Conservation (phyloP, 495 filamentous ascomycete species). For the Hypoxylon fuscum region DNA sequence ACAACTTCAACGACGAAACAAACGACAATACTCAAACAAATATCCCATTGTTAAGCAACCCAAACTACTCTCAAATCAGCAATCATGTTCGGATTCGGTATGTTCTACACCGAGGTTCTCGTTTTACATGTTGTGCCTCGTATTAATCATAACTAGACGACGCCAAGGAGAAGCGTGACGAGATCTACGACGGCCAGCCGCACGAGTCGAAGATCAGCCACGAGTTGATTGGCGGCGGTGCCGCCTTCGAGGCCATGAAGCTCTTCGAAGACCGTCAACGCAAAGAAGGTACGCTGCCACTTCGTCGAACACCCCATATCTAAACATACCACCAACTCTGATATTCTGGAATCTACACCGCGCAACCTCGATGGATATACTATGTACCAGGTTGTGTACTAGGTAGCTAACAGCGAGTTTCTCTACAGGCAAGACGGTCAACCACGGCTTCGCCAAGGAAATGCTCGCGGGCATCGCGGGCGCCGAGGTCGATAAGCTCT, state of each 20-base stretch:
- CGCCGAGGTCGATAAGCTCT: constrained; percentile 79
- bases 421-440: constrained; percentile 69
- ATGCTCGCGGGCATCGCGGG: constrained; percentile 74
- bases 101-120: constrained; percentile 6
- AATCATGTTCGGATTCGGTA: constrained; percentile 55
- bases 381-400: not conserved
- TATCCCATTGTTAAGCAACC: too few species aligned
- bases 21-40: not conserved
- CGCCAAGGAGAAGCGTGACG: constrained; percentile 63
- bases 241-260: constrained; percentile 83
- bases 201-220: constrained; percentile 74
- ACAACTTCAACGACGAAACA: constrained; percentile 12
- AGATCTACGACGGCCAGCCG: constrained; percentile 62
- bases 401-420: not conserved
- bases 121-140: not conserved
- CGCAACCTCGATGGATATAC: not conserved
- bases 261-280: constrained; percentile 80
- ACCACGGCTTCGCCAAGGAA: constrained; percentile 82
- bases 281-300: constrained; percentile 64
- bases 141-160: constrained; percentile 39
- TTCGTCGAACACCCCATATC: not conserved
- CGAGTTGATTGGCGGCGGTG: constrained; percentile 78
- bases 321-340: too few species aligned
- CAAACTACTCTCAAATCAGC: too few species aligned
- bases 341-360: too few species aligned